Percentiles rank a stretch among this genome's conserved stretches.
Conservation (phyloP, 805 yeast genomes). For the Kodamaea laetipori region DNA sequence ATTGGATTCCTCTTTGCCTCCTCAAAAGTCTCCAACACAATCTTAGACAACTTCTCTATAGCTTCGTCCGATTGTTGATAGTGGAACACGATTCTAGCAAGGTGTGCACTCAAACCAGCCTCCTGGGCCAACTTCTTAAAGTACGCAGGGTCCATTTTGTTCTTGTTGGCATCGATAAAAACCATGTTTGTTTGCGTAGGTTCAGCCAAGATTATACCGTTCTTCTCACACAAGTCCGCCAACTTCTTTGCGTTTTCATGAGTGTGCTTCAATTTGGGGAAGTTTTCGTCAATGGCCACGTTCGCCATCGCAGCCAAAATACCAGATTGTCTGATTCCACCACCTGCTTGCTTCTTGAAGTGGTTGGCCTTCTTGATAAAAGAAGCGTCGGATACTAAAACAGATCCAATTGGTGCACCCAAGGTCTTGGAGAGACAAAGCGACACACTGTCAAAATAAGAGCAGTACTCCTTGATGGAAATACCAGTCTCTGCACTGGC, state of each 20-base stretch:
- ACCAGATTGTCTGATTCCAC: conserved; percentile 48
- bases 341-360: conserved; percentile 47
- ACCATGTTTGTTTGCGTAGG: conserved; percentile 47
- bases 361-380: conserved; percentile 46
- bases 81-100: conserved; percentile 38
- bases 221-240: conserved; percentile 31
- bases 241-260: conserved; percentile 39
- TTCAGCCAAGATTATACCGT: conserved; percentile 34
- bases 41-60: conserved; percentile 43
- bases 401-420: conserved; percentile 48
- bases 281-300: conserved; percentile 43
- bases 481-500: conserved; percentile 44
- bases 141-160: conserved; percentile 30
- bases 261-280: conserved; percentile 31
- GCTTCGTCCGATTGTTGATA: conserved; percentile 37
- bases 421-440: conserved; percentile 44
- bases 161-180: conserved; percentile 37
- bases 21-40: conserved; percentile 57
- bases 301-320: conserved; percentile 44
- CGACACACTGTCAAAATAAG: conserved; percentile 44
- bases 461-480: conserved; percentile 40
- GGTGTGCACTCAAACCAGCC: conserved; percentile 50
- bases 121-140: conserved; percentile 54
- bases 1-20: conserved; percentile 56
- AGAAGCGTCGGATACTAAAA: conserved; percentile 35